phyloP scores from a whole-genome alignment of 2,329 filamentous ascomycete genomes.

The Fusarium odoratissimum region DNA sequence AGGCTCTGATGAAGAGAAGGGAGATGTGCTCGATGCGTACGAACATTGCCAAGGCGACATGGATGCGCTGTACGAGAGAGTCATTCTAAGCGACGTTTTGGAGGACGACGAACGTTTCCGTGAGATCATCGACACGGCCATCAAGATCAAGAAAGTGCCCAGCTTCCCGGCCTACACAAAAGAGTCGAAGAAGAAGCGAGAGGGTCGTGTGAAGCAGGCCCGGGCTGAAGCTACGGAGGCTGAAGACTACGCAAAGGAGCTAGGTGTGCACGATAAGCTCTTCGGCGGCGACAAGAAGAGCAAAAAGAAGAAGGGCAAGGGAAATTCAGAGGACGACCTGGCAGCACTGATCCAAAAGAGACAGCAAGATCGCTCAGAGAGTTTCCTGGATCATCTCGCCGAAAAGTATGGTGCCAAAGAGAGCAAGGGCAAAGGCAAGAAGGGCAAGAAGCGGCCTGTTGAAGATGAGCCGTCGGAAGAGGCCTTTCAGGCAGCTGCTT shows the following conservation, averaged over 20 bases:
- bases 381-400: conserved; percentile 79
- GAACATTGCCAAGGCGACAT: conserved; percentile 78
- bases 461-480: conserved; percentile 75
- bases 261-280: conserved; percentile 78
- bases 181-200: conserved; percentile 75
- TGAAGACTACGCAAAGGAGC: conserved; percentile 77
- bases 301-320: conserved; percentile 54
- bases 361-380: conserved; percentile 69
- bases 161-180: conserved; percentile 76
- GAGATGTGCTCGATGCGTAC: conserved; percentile 82
- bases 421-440: conserved; percentile 58
- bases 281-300: conserved; percentile 66
- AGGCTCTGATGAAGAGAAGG: conserved; percentile 84
- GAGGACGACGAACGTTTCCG: conserved; percentile 90
- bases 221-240: conserved; percentile 78
- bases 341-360: conserved; percentile 80
- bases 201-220: conserved; percentile 70
- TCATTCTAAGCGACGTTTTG: conserved; percentile 88
- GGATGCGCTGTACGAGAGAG: conserved; percentile 79
- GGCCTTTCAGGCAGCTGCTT: conserved; percentile 68
- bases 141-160: conserved; percentile 74
- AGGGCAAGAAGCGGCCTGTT: conserved; percentile 63
- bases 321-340: conserved; percentile 64
- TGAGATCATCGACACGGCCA: conserved; percentile 82
- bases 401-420: conserved; percentile 74